Evolutionary conservation across 805 yeast species (phyloP).

Genomic region (Kuraishia cidri): DNA sequence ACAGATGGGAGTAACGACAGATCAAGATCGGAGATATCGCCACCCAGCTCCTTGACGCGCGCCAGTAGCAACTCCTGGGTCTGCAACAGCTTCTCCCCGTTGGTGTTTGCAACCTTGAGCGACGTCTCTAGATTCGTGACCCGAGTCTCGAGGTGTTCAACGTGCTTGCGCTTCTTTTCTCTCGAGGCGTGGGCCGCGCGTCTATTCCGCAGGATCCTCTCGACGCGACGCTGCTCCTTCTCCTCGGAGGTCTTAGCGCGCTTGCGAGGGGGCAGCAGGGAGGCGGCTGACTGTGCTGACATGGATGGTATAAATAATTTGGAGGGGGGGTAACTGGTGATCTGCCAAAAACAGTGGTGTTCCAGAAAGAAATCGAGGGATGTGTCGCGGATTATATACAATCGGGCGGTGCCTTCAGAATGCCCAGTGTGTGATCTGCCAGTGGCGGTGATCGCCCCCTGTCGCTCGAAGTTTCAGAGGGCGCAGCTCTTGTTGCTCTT

Average conservation of each 20-base stretch:
- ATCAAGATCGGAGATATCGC: conserved; percentile 4
- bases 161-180: conserved; percentile 90
- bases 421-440: no score
- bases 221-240: conserved; percentile 93
- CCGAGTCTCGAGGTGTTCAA: conserved; percentile 71
- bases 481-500: no score
- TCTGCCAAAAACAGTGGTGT: no score
- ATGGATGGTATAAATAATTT: background rate
- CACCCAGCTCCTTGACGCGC: conserved; percentile 3
- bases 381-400: no score
- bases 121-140: conserved; percentile 30
- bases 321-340: no score
- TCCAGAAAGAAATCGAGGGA: no score
- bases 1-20: background rate
- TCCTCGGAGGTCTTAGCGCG: conserved; percentile 95
- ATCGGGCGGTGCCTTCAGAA: no score
- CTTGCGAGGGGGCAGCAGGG: conserved; percentile 82
- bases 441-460: no score
- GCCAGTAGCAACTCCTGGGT: conserved; percentile 1
- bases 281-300: background rate
- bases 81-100: background rate
- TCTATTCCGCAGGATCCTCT: conserved; percentile 86
- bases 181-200: conserved; percentile 97
- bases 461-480: no score
- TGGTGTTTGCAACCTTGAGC: background rate